Percentiles rank a stretch among this genome's conserved stretches.
Evolutionary conservation across 768 basidiomycete species (phyloP).

Genomic region (Boletus pseudopeckii): DNA sequence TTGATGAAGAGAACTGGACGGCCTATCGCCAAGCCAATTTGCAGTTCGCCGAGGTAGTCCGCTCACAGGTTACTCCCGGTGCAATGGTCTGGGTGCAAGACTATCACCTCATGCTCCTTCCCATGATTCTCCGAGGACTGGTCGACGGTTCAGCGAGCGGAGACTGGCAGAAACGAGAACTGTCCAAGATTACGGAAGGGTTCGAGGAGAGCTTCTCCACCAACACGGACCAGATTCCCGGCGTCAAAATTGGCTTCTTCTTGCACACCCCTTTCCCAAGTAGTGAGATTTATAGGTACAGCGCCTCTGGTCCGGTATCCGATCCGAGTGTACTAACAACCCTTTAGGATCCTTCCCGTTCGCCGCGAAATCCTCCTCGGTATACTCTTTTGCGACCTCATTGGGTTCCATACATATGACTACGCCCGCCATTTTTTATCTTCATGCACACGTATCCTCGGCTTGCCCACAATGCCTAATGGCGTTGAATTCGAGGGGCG

Average conservation of each 20-base stretch:
- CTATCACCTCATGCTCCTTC: constrained; percentile 96
- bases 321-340: constrained; percentile 4
- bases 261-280: constrained; percentile 98
- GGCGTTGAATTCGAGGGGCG: constrained; percentile 96
- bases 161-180: constrained; percentile 55
- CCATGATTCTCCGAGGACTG: constrained; percentile 88
- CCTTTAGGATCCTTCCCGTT: constrained; percentile 84
- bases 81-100: constrained; percentile 99
- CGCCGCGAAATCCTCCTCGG: constrained; percentile 97
- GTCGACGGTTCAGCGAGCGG: constrained; percentile 68
- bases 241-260: constrained; percentile 97
- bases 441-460: constrained; percentile 94
- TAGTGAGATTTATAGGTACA: constrained; percentile 94
- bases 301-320: constrained; percentile 26
- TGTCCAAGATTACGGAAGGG: constrained; percentile 70
- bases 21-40: constrained; percentile 97
- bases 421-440: constrained; percentile 99
- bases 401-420: constrained; percentile 99
- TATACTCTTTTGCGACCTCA: constrained; percentile 91
- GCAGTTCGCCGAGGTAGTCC: constrained; percentile 88
- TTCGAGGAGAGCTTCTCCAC: constrained; percentile 47
- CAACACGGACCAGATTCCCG: constrained; percentile 43
- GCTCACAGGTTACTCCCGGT: constrained; percentile 72
- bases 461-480: constrained; percentile 95
- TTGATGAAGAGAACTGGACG: constrained; percentile 97